These are phyloP conservation scores for Epichloe sibirici DNA, from an alignment of 2,329 filamentous ascomycete species.

Conservation along the genomic window DNA sequence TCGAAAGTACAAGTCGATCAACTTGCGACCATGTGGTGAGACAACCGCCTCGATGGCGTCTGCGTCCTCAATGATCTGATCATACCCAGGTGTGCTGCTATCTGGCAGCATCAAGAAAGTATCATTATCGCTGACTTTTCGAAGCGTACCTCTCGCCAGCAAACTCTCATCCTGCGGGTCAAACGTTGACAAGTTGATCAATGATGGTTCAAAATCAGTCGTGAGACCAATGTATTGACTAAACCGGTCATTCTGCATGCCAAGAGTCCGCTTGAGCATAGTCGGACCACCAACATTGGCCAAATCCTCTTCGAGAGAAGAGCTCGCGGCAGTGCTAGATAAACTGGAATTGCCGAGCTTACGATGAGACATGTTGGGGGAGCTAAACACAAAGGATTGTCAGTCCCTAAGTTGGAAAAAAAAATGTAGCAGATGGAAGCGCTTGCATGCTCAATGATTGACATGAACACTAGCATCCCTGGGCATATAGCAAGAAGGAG, in stretches of 20 bases:
- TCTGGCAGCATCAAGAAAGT: constrained; percentile 75
- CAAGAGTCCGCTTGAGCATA: constrained; percentile 56
- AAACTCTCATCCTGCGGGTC: constrained; percentile 73
- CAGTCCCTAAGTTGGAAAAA: background rate
- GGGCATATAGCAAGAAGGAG: background rate
- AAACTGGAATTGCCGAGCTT: constrained; percentile 44
- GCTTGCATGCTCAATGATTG: background rate
- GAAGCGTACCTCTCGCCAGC: constrained; percentile 53
- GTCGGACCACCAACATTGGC: constrained; percentile 56
- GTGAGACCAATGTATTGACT: constrained; percentile 77
- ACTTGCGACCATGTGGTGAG: constrained; percentile 59
- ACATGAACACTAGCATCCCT: background rate
- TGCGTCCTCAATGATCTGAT: constrained; percentile 55
- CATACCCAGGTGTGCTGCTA: constrained; percentile 56
- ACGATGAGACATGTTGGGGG: constrained; percentile 39
- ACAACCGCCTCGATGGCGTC: constrained; percentile 67
- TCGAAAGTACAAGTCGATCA: constrained; percentile 73
- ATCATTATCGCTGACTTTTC: constrained; percentile 65
- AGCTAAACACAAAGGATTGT: constrained; percentile 28
- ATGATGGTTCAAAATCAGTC: constrained; percentile 71
- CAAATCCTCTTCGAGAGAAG: constrained; percentile 58
- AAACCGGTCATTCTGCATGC: constrained; percentile 65
- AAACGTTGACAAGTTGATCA: constrained; percentile 70
- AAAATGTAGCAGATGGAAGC: background rate
- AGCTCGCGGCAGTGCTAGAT: constrained; percentile 49